Base-by-base conservation (phyloP, 352 stramenopile genomes). In the Phytophthora palmivora region DNA sequence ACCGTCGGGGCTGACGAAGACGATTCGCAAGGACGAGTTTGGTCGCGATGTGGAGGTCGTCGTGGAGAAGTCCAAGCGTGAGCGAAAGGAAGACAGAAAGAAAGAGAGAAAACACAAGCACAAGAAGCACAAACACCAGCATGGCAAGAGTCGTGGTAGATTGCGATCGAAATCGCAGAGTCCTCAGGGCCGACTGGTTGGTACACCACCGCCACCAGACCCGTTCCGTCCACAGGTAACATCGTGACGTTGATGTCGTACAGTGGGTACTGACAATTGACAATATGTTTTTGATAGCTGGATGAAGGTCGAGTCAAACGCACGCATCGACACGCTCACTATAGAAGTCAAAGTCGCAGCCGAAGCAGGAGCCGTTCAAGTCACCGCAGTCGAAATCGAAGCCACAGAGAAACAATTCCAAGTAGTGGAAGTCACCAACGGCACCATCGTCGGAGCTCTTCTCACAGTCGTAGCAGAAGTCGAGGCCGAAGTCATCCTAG, bases 21-120 rank as follows among this genome's bases (percentile, higher is more conserved):
- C 63, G 18, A 62, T 76, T 10, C 42, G 43, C n/a, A 92, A 92
- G 49, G 87, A 95, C 57, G 87, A 95, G 46, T 95, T 94, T 57
- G 87, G 87, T 21, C 84, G 87, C 5, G 85, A 94, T 39, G 54
- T 93, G 16, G 66, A 72, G 11, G 63, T 69, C 11, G n/a, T n/a
- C n/a, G n/a, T n/a, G n/a, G n/a, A n/a, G n/a, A n/a, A n/a, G n/a
- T n/a, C n/a, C n/a, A 74, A 65, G 28, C 30, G 46, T 4, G 34
- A 51, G 12, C 38, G 26, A 12, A 43, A 56, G 19, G 41, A 60
- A 10, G 41, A 50, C 16, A 45, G 18, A 18, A 59, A 64, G 28
- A 67, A 63, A 21, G 61, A 75, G 26, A 67, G 73, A 39, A 55
- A 56, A 16, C 43, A 22, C 33, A 62, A 70, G 12, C 55, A 67